Conservation (phyloP, 2,329 filamentous ascomycete species). For the Neonectria sp. region DNA sequence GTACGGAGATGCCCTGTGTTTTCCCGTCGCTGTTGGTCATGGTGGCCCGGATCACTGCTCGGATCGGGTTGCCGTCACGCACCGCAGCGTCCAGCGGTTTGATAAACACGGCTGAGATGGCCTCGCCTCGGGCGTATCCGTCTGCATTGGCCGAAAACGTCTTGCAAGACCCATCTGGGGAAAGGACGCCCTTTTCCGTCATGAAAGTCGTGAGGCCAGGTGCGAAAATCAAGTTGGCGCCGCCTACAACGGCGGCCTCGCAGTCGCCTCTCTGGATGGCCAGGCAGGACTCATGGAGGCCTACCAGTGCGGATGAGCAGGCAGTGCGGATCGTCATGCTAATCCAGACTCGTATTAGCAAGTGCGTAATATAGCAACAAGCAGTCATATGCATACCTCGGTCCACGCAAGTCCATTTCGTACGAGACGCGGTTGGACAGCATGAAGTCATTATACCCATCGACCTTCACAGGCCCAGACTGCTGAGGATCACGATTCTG, state of each 20-base stretch:
- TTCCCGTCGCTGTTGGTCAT: slow-evolving; percentile 57
- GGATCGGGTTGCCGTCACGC: slow-evolving; percentile 57
- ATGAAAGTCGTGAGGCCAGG: slow-evolving; percentile 43
- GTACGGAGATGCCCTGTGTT: slow-evolving; percentile 57
- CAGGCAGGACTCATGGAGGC: slow-evolving; percentile 51
- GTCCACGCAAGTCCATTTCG: neutral
- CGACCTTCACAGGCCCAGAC: neutral
- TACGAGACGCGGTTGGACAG: neutral
- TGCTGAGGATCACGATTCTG: neutral
- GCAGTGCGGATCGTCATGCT: slow-evolving; percentile 54
- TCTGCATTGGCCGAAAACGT: slow-evolving; percentile 58
- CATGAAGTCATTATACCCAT: neutral
- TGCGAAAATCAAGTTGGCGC: slow-evolving; percentile 50
- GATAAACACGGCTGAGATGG: slow-evolving; percentile 56
- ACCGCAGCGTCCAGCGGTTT: slow-evolving; percentile 62
- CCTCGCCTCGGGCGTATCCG: slow-evolving; percentile 65
- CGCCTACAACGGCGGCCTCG: slow-evolving; percentile 50
- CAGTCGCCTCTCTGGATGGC: slow-evolving; percentile 47
- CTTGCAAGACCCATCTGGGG: slow-evolving; percentile 43
- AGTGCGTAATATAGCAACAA: neutral
- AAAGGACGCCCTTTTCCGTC: slow-evolving; percentile 44
- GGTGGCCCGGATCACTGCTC: slow-evolving; percentile 53
- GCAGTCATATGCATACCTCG: neutral
- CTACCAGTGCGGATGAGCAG: slow-evolving; percentile 52
- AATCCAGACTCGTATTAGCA: neutral